Percentiles rank a stretch among this genome's conserved stretches.
Evolutionary conservation across 2,329 filamentous ascomycete genomes (phyloP).

Genomic region (Neofusicoccum sp.): DNA sequence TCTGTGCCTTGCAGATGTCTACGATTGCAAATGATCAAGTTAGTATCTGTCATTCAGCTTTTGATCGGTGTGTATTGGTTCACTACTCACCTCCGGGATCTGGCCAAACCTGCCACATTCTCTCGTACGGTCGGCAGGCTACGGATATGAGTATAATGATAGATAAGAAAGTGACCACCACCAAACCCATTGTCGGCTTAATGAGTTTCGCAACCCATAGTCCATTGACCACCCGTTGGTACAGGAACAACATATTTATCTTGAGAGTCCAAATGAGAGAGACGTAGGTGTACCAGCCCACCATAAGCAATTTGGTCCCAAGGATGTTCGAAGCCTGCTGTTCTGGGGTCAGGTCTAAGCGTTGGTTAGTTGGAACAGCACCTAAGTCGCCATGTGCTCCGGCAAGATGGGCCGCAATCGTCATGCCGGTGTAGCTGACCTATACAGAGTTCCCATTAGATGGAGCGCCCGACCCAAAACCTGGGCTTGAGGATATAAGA

Average conservation of each 20-base stretch:
- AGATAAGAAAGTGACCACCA: constrained; percentile 15
- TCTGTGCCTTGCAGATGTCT: too few relatives aligned
- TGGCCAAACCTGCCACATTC: too few relatives aligned
- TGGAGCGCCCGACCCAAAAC: background rate
- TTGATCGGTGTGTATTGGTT: too few relatives aligned
- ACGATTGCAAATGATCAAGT: too few relatives aligned
- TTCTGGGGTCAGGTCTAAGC: constrained; percentile 29
- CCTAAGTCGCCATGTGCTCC: constrained; percentile 24
- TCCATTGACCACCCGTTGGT: constrained; percentile 35
- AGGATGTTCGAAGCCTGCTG: constrained; percentile 29
- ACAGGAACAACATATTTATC: constrained; percentile 45
- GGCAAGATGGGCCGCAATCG: constrained; percentile 27
- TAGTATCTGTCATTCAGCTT: too few relatives aligned
- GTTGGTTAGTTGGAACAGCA: constrained; percentile 25
- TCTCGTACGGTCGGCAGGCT: too few relatives aligned
- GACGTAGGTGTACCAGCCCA: constrained; percentile 36
- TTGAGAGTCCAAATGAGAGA: constrained; percentile 43
- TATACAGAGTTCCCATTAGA: background rate
- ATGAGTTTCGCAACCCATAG: constrained; percentile 39
- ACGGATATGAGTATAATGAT: too few relatives aligned
- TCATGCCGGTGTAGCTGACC: constrained; percentile 24
- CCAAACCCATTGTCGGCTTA: constrained; percentile 33
- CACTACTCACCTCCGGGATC: too few relatives aligned
- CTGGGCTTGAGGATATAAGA: too few relatives aligned
- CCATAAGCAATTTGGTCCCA: constrained; percentile 38